Evolutionary conservation across 1,284 basidiomycete genomes (phyloP).

Genomic region (Somion occarium): DNA sequence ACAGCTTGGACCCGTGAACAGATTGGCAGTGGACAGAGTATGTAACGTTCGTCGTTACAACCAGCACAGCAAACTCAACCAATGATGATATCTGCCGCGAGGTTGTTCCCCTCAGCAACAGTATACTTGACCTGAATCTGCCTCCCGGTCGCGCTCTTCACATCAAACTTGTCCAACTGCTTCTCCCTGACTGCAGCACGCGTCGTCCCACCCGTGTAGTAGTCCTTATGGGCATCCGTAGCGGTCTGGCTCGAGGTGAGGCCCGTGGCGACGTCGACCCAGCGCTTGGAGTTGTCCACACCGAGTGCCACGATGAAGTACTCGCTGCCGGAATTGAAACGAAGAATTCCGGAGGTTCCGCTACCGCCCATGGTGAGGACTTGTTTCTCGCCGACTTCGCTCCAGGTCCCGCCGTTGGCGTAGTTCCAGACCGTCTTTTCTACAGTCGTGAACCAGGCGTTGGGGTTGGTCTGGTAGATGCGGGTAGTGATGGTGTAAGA

Average conservation of each 20-base stretch:
- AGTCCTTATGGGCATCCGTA: constrained; percentile 16
- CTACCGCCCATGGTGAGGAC: constrained; percentile 31
- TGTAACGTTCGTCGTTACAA: too few species aligned
- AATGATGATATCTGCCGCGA: constrained; percentile 23
- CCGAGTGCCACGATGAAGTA: constrained; percentile 32
- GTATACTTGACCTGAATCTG: constrained; percentile 18
- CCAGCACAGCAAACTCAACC: too few species aligned
- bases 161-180: not conserved
- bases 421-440: constrained; percentile 21
- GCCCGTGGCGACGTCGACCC: constrained; percentile 34
- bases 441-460: too few species aligned
- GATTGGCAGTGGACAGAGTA: too few species aligned
- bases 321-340: constrained; percentile 29
- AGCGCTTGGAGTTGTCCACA: constrained; percentile 35
- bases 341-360: constrained; percentile 35
- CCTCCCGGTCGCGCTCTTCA: constrained; percentile 7
- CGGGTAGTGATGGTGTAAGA: constrained; percentile 27
- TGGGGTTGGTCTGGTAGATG: constrained; percentile 29
- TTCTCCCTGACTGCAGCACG: not conserved
- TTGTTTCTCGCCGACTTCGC: constrained; percentile 22
- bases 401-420: constrained; percentile 35
- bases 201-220: too few species aligned
- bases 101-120: constrained; percentile 23
- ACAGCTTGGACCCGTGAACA: too few species aligned
- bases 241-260: constrained; percentile 23